Evolutionary conservation across 1,284 basidiomycete genomes (phyloP).

Genomic region (Omphalotus olearius): DNA sequence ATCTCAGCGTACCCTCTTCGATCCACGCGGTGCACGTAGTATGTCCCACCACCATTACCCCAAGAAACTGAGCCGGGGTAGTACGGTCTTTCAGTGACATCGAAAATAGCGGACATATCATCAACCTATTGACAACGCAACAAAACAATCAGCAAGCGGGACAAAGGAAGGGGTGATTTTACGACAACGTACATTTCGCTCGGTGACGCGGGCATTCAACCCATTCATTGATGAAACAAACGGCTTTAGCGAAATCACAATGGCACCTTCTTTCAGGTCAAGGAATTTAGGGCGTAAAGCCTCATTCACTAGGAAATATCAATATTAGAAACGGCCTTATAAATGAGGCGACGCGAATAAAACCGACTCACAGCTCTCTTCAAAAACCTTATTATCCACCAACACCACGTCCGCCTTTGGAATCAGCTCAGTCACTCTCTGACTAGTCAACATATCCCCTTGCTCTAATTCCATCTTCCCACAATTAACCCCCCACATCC

Average conservation of each 20-base stretch:
- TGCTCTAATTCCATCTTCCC: slow-evolving; percentile 70
- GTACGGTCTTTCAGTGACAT: slow-evolving; percentile 63
- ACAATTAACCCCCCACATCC: slow-evolving; percentile 71
- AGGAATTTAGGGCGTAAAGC: slow-evolving; percentile 68
- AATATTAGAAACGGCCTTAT: slow-evolving; percentile 2
- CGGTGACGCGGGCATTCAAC: slow-evolving; percentile 54
- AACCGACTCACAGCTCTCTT: slow-evolving; percentile 53
- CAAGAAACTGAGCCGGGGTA: slow-evolving; percentile 71
- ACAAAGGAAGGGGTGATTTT: neutral
- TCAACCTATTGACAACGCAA: slow-evolving; percentile 41
- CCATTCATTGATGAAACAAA: slow-evolving; percentile 57
- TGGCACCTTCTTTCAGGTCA: slow-evolving; percentile 76
- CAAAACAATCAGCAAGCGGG: slow-evolving; percentile 5
- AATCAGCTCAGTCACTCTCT: slow-evolving; percentile 55
- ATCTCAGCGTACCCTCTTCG: slow-evolving; percentile 61
- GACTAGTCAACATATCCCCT: slow-evolving; percentile 68
- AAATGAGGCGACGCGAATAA: neutral
- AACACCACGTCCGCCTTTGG: slow-evolving; percentile 69
- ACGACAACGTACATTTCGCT: slow-evolving; percentile 60
- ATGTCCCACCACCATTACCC: slow-evolving; percentile 62
- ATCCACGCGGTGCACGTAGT: slow-evolving; percentile 73
- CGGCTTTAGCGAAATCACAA: slow-evolving; percentile 70
- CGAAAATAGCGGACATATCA: slow-evolving; percentile 72
- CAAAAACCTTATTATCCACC: slow-evolving; percentile 79
- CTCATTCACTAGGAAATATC: slow-evolving; percentile 58